These are phyloP conservation scores for Tolypocladium tropicale DNA, from an alignment of 2,329 filamentous ascomycete genomes.

Conservation along the genomic window DNA sequence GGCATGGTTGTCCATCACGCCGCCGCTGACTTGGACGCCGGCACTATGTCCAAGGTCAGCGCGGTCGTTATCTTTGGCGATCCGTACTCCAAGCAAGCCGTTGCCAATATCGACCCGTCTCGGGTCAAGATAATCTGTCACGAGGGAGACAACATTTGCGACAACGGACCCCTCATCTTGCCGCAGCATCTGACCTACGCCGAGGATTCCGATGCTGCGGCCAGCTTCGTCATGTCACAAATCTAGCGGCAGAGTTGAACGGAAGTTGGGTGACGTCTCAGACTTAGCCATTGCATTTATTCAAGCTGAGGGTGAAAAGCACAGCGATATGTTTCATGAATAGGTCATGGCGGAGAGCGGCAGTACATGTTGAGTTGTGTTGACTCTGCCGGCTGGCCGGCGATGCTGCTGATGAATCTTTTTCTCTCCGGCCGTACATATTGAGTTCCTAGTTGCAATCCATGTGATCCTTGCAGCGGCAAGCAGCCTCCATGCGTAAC, in stretches of 20 bases:
- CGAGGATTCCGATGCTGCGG: conserved; percentile 11
- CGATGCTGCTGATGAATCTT: not conserved
- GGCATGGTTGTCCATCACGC: conserved; percentile 17
- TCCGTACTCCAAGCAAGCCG: conserved; percentile 10
- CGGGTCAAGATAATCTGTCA: conserved; percentile 15
- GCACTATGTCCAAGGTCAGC: conserved; percentile 13
- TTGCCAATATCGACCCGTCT: conserved; percentile 11
- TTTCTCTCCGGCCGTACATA: not conserved
- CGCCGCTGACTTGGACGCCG: conserved; percentile 10
- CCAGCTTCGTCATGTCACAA: conserved; percentile 10
- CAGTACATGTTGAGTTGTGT: not conserved
- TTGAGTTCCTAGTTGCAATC: not conserved
- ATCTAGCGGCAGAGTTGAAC: conserved; percentile 2
- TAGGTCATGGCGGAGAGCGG: not conserved
- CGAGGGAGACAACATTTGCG: conserved; percentile 17
- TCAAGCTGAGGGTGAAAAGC: too few relatives aligned
- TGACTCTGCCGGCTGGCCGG: not conserved
- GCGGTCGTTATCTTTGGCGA: conserved; percentile 22
- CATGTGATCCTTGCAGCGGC: not conserved
- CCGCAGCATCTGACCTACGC: conserved; percentile 16
- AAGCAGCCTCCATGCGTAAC: too few relatives aligned
- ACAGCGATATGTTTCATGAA: too few relatives aligned
- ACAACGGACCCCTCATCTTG: conserved; percentile 15
- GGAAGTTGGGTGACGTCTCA: too few relatives aligned
- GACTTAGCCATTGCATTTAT: too few relatives aligned